Evolutionary conservation across 1,139 yeast species (phyloP).

Genomic region (Candida buenavistaensis): DNA sequence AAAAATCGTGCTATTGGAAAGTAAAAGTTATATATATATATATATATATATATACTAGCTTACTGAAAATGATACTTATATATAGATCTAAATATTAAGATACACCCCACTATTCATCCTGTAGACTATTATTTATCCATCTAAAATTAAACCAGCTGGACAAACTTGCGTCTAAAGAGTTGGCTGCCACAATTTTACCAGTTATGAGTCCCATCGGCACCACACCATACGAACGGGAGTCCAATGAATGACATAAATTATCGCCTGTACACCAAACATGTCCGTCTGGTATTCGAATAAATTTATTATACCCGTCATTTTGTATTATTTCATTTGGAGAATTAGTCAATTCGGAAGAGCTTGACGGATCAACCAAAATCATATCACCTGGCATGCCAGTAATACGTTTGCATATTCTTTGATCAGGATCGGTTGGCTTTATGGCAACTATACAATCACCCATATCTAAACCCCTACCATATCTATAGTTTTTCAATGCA

Average conservation of each 20-base stretch:
- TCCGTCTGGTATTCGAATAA: constrained; percentile 75
- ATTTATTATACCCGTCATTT: constrained; percentile 55
- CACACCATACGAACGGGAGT: constrained; percentile 84
- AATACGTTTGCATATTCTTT: constrained; percentile 86
- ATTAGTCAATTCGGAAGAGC: constrained; percentile 53
- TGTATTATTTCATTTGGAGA: constrained; percentile 25
- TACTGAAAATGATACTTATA: constrained; percentile 1
- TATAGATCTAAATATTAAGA: constrained; percentile 4
- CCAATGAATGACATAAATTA: constrained; percentile 83
- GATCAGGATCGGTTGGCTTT: constrained; percentile 87
- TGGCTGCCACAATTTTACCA: constrained; percentile 82
- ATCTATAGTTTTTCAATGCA: constrained; percentile 59
- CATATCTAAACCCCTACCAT: constrained; percentile 60
- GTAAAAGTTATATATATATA: constrained; percentile 13
- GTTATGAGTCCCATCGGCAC: constrained; percentile 84
- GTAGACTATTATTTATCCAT: constrained; percentile 47
- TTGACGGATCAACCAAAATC: constrained; percentile 76
- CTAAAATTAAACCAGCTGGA: constrained; percentile 54
- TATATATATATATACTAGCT: background rate
- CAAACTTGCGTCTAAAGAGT: constrained; percentile 39
- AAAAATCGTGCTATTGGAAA: constrained; percentile 35
- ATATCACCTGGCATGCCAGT: constrained; percentile 97
- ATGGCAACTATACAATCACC: constrained; percentile 90
- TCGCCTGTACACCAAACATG: constrained; percentile 99
- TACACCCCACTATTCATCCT: constrained; percentile 15